Evolutionary conservation across 2,329 filamentous ascomycete species (phyloP).

Genomic region (Claviceps pazoutovae): DNA sequence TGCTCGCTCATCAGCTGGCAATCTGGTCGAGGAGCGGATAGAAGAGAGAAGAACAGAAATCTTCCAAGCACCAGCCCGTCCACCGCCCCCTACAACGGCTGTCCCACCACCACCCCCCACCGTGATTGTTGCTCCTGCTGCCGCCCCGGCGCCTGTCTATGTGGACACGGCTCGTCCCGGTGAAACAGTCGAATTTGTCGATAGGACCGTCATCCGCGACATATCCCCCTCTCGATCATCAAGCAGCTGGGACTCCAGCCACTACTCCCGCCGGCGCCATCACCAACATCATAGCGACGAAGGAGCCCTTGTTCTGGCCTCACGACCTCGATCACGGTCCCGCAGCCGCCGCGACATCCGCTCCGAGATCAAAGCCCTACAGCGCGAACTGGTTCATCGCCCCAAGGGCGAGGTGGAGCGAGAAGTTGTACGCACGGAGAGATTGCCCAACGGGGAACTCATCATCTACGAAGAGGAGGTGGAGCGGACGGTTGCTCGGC

Average conservation of each 20-base stretch:
- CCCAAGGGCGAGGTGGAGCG: conserved; percentile 27
- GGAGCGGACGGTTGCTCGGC: conserved; percentile 39
- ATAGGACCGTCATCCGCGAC: conserved; percentile 35
- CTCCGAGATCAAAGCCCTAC: conserved; percentile 57
- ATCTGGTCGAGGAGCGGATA: conserved; percentile 33
- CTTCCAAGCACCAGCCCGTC: conserved; percentile 6
- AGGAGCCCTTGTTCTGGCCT: conserved; percentile 23
- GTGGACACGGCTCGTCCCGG: conserved; percentile 20
- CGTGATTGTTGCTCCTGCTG: conserved; percentile 14
- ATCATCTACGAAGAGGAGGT: conserved; percentile 49
- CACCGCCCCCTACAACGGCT: conserved; percentile 10
- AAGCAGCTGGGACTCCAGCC: conserved; percentile 18
- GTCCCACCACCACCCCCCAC: background rate
- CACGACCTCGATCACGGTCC: conserved; percentile 28
- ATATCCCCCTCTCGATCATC: conserved; percentile 31
- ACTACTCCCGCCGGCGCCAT: conserved; percentile 17
- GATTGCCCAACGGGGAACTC: conserved; percentile 45
- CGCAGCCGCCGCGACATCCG: conserved; percentile 50
- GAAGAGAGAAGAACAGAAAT: conserved; percentile 18
- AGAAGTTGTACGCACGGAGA: conserved; percentile 42
- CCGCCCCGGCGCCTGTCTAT: conserved; percentile 17
- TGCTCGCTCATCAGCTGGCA: conserved; percentile 32
- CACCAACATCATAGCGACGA: conserved; percentile 15
- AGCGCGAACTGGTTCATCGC: conserved; percentile 32
- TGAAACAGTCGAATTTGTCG: conserved; percentile 25